Evolutionary conservation across 2,329 filamentous ascomycete genomes (phyloP).

Genomic region (Fusarium sp.): DNA sequence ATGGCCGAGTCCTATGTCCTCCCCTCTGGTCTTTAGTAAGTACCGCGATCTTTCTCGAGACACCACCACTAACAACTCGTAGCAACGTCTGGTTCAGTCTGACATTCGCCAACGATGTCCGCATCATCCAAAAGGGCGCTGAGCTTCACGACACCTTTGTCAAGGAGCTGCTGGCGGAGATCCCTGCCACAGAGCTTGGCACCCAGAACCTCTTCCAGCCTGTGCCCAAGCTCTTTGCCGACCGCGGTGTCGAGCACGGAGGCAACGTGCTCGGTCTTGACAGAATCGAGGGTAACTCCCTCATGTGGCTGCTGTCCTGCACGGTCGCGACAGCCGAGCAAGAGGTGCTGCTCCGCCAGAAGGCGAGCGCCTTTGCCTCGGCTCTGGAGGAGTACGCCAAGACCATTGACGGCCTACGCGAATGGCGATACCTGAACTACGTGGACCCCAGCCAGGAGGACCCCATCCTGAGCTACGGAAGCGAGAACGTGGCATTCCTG

Average conservation of each 20-base stretch:
- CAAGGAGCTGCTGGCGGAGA: constrained; percentile 40
- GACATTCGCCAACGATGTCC: constrained; percentile 40
- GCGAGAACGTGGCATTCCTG: constrained; percentile 49
- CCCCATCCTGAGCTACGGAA: constrained; percentile 53
- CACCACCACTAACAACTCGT: neutral
- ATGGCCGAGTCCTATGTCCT: constrained; percentile 20
- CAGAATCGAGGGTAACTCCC: constrained; percentile 48
- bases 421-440: constrained; percentile 59
- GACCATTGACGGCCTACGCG: constrained; percentile 44
- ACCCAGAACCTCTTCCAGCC: constrained; percentile 49
- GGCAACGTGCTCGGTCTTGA: constrained; percentile 51
- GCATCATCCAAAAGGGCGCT: constrained; percentile 46
- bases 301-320: constrained; percentile 52
- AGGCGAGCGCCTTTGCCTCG: constrained; percentile 24
- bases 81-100: constrained; percentile 34
- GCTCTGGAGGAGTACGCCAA: constrained; percentile 42
- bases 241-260: constrained; percentile 39
- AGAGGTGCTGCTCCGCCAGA: constrained; percentile 23
- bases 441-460: constrained; percentile 51
- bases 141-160: constrained; percentile 44
- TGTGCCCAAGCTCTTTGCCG: constrained; percentile 40
- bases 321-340: constrained; percentile 51
- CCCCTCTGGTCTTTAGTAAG: constrained; percentile 40
- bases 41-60: neutral
- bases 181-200: constrained; percentile 41